These are phyloP conservation scores for Clitoria ternatea DNA, from an alignment of 306 rosid genomes.

Conservation along the genomic window DNA sequence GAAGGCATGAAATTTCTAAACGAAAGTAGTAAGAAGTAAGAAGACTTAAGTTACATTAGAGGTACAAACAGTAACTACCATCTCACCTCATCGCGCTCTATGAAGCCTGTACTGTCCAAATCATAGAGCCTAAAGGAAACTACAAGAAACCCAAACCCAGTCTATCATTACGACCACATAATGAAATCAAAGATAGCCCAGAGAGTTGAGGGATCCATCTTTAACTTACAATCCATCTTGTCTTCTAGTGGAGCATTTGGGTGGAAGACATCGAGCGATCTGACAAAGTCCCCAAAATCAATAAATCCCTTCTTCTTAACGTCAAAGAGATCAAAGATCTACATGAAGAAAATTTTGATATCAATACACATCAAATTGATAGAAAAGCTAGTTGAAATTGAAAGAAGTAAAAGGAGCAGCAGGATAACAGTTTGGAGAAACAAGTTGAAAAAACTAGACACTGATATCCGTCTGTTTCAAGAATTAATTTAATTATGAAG, in stretches of 20 bases:
- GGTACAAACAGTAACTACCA: background rate
- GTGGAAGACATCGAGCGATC: conserved; percentile 74
- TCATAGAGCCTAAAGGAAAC: conserved; percentile 79
- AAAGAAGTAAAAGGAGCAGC: background rate
- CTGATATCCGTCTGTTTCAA: background rate
- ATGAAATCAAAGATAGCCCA: background rate
- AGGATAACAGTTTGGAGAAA: background rate
- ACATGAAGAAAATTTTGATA: conserved; percentile 22
- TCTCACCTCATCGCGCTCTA: conserved; percentile 73
- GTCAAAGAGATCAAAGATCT: conserved; percentile 82
- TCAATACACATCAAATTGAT: conserved; percentile 10
- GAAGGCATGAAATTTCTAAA: background rate
- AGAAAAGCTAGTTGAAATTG: background rate
- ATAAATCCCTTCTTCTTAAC: conserved; percentile 65
- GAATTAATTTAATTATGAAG: background rate
- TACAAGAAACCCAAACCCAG: conserved; percentile 18
- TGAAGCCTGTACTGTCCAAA: conserved; percentile 60
- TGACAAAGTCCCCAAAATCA: conserved; percentile 76
- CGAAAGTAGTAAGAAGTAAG: background rate
- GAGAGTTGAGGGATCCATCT: background rate
- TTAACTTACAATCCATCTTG: conserved; percentile 71
- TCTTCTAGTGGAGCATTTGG: conserved; percentile 61
- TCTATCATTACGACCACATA: background rate
- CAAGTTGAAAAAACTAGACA: background rate
- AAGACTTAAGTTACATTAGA: background rate